phyloP scores from a whole-genome alignment of 2,329 filamentous ascomycete genomes.

The Stachybotrys chlorohalonatus region DNA sequence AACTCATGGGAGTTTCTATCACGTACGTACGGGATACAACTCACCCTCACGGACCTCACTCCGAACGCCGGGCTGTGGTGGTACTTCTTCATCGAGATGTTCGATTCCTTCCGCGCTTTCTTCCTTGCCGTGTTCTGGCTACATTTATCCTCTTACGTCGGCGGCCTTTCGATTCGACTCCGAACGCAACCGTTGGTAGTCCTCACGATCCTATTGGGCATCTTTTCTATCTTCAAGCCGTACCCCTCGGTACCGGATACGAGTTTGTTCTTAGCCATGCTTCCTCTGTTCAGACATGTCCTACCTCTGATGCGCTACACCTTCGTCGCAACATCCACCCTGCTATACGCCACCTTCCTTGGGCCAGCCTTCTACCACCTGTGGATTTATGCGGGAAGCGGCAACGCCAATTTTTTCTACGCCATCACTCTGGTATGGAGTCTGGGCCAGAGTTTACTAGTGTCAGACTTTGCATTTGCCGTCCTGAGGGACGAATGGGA shows the following conservation, averaged over 20 bases:
- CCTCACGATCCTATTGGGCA: slow-evolving; percentile 72
- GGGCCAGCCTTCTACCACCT: slow-evolving; percentile 94
- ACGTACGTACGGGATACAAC: slow-evolving; percentile 87
- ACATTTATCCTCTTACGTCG: slow-evolving; percentile 83
- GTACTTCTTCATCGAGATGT: slow-evolving; percentile 99
- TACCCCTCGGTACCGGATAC: slow-evolving; percentile 92
- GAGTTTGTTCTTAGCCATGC: slow-evolving; percentile 71
- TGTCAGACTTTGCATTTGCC: slow-evolving; percentile 83
- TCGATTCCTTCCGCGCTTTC: slow-evolving; percentile 94
- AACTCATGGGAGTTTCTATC: slow-evolving; percentile 80
- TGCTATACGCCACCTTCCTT: slow-evolving; percentile 81
- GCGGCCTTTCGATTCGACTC: slow-evolving; percentile 73
- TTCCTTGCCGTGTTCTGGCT: slow-evolving; percentile 98
- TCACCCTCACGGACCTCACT: slow-evolving; percentile 83
- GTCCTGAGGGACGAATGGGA: slow-evolving; percentile 91
- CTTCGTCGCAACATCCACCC: slow-evolving; percentile 72
- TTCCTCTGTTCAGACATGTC: slow-evolving; percentile 83
- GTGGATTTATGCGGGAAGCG: slow-evolving; percentile 96
- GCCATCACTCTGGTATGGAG: slow-evolving; percentile 99
- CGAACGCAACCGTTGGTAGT: slow-evolving; percentile 81
- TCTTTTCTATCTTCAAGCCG: slow-evolving; percentile 93
- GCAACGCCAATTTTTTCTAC: slow-evolving; percentile 99
- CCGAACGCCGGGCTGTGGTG: slow-evolving; percentile 97
- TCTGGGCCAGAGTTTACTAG: slow-evolving; percentile 73
- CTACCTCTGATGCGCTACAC: slow-evolving; percentile 92